phyloP scores from a whole-genome alignment of 1,139 yeast genomes.

The Geotrichum bryndzae region DNA sequence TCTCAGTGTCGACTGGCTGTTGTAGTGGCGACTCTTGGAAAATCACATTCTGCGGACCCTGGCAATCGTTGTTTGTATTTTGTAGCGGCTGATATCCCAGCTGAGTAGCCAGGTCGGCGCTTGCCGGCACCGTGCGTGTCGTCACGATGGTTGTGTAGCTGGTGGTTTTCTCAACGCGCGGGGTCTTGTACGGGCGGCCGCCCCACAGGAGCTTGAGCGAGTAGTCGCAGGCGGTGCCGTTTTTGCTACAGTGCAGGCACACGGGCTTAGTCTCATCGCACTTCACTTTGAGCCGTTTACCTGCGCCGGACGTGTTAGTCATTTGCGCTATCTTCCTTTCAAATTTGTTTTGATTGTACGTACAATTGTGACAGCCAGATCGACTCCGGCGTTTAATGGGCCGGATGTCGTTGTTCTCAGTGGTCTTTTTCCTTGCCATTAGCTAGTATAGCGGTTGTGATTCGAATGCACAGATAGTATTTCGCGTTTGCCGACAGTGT shows the following conservation, averaged over 20 bases:
- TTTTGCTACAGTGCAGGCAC: constrained; percentile 54
- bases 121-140: not conserved
- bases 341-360: not conserved
- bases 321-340: not conserved
- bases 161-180: constrained; percentile 3
- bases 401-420: not conserved
- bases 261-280: constrained; percentile 68
- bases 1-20: constrained; percentile 18
- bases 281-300: constrained; percentile 28
- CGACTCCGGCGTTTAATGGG: constrained; percentile 28
- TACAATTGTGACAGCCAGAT: constrained; percentile 33
- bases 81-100: constrained; percentile 23
- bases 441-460: no score
- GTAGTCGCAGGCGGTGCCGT: constrained; percentile 53
- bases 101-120: constrained; percentile 15
- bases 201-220: constrained; percentile 68
- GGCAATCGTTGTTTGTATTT: constrained; percentile 6
- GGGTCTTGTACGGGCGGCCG: constrained; percentile 55
- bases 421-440: not conserved
- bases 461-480: no score
- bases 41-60: not conserved
- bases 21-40: constrained; percentile 20
- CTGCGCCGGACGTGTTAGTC: not conserved
- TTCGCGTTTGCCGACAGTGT: no score
- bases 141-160: not conserved